A percentile compares a stretch with the other conserved stretches of the same genome.
Evolutionary conservation across 768 basidiomycete species (phyloP).

Genomic region (Inosperma sp.): DNA sequence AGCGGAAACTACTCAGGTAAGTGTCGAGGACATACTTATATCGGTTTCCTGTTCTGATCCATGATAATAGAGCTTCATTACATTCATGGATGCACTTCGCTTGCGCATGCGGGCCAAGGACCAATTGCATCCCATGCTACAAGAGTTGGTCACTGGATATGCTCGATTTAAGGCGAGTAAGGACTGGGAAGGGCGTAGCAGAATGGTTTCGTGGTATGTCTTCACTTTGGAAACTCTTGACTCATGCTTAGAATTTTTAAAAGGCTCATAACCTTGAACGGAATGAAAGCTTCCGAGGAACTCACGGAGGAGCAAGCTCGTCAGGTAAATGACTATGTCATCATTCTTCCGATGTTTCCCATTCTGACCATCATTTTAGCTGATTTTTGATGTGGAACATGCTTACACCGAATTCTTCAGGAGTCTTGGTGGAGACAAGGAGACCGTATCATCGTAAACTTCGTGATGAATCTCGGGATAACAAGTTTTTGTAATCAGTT

Average conservation of each 20-base stretch:
- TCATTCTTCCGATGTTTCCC: neutral
- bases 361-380: conserved; percentile 37
- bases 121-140: conserved; percentile 89
- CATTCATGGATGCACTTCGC: conserved; percentile 97
- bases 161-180: conserved; percentile 91
- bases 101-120: conserved; percentile 94
- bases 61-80: conserved; percentile 82
- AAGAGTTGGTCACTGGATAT: conserved; percentile 93
- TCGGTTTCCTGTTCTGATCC: neutral
- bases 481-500: neutral
- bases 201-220: conserved; percentile 86
- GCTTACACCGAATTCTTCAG: conserved; percentile 93
- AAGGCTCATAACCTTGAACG: conserved; percentile 96
- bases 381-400: conserved; percentile 95
- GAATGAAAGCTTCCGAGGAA: conserved; percentile 96
- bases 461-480: neutral
- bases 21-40: conserved; percentile 7
- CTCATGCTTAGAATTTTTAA: too few species aligned
- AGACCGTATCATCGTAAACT: neutral
- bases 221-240: too few species aligned
- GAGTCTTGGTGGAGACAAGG: conserved; percentile 52
- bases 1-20: conserved; percentile 92
- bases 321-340: conserved; percentile 51
- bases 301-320: conserved; percentile 92
- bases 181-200: conserved; percentile 94